Base-by-base conservation (phyloP, 2,329 filamentous ascomycete genomes). In the Colletotrichum sp. region DNA sequence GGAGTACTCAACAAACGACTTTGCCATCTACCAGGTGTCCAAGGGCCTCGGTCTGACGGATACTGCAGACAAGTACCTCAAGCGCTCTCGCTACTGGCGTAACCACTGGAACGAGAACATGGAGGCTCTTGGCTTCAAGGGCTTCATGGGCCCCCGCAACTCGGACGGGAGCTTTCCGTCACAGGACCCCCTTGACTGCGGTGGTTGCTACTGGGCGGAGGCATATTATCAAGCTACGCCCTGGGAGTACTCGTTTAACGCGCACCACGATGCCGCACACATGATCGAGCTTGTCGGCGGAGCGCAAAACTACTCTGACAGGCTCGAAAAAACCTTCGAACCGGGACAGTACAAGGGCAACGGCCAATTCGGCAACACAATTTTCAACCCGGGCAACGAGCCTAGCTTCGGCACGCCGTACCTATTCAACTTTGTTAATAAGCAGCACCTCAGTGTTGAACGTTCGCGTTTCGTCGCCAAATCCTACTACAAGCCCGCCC, bases 1-100 rank as follows among this genome's bases (percentile, higher is more conserved):
- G 0, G 93, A 94, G 80, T 95, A 94, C 79, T 87, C 92, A 0
- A 88, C 88, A 58, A 94, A 95, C 80, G 93, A 95, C 81, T 95
- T 94, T 78, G 88, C 87, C 1, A 84, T 95, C 5, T 89, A 91
- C 75, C 91, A 93, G 80, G 91, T 95, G 13, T 93, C 93, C 5
- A 82, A 80, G 2, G 92, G 92, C 0, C 83, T 94, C 3, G 87
- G 86, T 3, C 88, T 89, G 62, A 72, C 79, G 0, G 83, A 84
- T 1, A 90, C 93, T 56, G 89, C 90, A 5, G 76, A 83, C 4
- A 92, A 87, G 69, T 95, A 94, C 78, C 85, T 94, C 30, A 85
- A 88, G 61, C 89, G 93, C 10, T 93, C 92, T 1, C 87, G 89
- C 12, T 93, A 94, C 79, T 95, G 93, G 93, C 88, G 91, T 18